phyloP scores from a whole-genome alignment of 148 eudicot species.

The Spergularia marina region DNA sequence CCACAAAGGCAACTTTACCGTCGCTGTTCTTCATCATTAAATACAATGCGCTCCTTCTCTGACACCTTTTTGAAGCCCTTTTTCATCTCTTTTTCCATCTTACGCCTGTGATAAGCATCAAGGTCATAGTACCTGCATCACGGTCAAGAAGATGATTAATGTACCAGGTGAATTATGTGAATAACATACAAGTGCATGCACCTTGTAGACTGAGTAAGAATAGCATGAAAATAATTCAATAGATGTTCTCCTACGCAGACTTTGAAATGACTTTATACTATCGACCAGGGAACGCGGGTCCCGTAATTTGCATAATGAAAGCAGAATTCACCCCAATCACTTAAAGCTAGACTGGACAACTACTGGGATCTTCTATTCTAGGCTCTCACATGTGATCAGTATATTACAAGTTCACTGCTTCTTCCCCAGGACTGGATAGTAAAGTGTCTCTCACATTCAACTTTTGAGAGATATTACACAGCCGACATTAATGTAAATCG shows the following conservation, averaged over 20 bases:
- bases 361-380: too few relatives aligned
- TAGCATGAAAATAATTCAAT: neutral
- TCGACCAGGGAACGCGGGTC: neutral
- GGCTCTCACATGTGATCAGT: too few relatives aligned
- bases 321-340: neutral
- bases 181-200: neutral
- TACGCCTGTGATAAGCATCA: constrained; percentile 66
- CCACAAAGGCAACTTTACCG: constrained; percentile 42
- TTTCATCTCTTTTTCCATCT: constrained; percentile 65
- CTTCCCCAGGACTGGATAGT: neutral
- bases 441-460: neutral
- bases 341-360: too few relatives aligned
- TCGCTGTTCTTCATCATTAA: constrained; percentile 92
- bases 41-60: constrained; percentile 62
- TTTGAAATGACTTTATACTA: neutral
- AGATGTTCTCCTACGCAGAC: neutral
- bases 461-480: neutral
- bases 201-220: neutral
- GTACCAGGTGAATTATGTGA: constrained; percentile 1
- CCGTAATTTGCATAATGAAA: neutral
- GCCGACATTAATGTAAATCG: neutral
- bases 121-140: constrained; percentile 78
- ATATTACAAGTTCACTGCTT: too few relatives aligned
- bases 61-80: constrained; percentile 52
- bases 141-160: constrained; percentile 15